These are phyloP conservation scores for Beta vulgaris DNA, from an alignment of 148 eudicot species.

Conservation along the genomic window DNA sequence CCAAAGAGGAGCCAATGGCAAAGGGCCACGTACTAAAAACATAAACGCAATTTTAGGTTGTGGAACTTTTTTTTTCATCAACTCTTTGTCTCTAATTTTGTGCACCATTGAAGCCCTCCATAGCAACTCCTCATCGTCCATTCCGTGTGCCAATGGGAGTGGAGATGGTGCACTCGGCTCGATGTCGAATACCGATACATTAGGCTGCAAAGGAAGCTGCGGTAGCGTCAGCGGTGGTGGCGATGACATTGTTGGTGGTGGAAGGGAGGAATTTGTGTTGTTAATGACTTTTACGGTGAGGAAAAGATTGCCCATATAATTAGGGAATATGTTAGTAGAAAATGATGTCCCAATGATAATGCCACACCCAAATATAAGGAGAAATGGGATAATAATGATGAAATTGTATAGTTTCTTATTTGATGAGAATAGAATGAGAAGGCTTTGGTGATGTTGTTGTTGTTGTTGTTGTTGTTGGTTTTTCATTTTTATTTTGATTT, in stretches of 20 bases:
- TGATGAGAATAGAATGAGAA: not conserved
- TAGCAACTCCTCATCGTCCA: constrained; percentile 50
- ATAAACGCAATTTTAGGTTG: constrained; percentile 55
- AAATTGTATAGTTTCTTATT: constrained; percentile 1
- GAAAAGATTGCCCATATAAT: not conserved
- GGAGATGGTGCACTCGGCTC: not conserved
- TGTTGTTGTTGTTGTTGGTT: not conserved
- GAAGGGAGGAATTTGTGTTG: not conserved
- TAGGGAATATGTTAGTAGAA: constrained; percentile 9
- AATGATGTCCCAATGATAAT: constrained; percentile 19
- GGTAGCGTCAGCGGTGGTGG: not conserved
- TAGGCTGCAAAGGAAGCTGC: too few species aligned
- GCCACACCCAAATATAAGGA: constrained; percentile 23
- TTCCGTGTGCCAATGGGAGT: constrained; percentile 9
- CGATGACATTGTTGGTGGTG: not conserved
- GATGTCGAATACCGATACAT: not conserved
- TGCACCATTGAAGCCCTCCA: constrained; percentile 44
- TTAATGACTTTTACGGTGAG: constrained; percentile 13
- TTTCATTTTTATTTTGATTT: constrained; percentile 14
- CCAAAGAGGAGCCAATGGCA: constrained; percentile 59
- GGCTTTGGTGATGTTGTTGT: not conserved
- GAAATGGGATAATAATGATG: constrained; percentile 4
- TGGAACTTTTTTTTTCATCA: not conserved
- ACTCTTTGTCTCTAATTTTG: not conserved
- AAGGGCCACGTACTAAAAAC: constrained; percentile 52